Percentiles rank a stretch among this genome's conserved stretches.
Conservation (phyloP, 2,329 filamentous ascomycete species). For the Ophiostoma quercus region DNA sequence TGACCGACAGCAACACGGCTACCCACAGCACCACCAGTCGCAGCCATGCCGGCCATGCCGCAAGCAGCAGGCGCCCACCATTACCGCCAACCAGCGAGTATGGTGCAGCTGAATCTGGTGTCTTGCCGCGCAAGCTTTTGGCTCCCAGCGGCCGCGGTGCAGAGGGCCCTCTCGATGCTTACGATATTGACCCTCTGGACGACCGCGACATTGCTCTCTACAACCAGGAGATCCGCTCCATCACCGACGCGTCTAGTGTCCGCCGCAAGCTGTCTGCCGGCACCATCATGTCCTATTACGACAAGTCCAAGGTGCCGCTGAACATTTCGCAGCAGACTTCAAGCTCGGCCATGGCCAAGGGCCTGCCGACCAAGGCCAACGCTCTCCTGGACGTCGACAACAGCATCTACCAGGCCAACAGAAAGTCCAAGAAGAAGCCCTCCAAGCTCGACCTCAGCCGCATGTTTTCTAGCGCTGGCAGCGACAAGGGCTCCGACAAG, state of each 20-base stretch:
- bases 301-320: constrained; percentile 51
- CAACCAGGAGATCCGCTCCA: constrained; percentile 28
- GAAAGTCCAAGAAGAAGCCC: constrained; percentile 43
- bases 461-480: constrained; percentile 37
- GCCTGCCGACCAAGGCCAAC: constrained; percentile 45
- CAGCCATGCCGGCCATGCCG: neutral
- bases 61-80: constrained; percentile 1
- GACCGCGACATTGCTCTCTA: constrained; percentile 27
- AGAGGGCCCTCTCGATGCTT: neutral
- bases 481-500: constrained; percentile 33
- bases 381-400: constrained; percentile 42
- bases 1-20: neutral
- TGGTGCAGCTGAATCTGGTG: constrained; percentile 47
- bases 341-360: constrained; percentile 54
- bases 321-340: constrained; percentile 57
- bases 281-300: constrained; percentile 54
- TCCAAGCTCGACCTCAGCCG: constrained; percentile 46
- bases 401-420: constrained; percentile 27
- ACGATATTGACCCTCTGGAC: neutral
- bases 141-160: constrained; percentile 3
- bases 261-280: constrained; percentile 46
- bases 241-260: constrained; percentile 42
- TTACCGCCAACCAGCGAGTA: constrained; percentile 30
- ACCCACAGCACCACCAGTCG: neutral
- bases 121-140: constrained; percentile 35